Evolutionary conservation across 2,329 filamentous ascomycete genomes (phyloP).

Genomic region (Claviceps purpurea): DNA sequence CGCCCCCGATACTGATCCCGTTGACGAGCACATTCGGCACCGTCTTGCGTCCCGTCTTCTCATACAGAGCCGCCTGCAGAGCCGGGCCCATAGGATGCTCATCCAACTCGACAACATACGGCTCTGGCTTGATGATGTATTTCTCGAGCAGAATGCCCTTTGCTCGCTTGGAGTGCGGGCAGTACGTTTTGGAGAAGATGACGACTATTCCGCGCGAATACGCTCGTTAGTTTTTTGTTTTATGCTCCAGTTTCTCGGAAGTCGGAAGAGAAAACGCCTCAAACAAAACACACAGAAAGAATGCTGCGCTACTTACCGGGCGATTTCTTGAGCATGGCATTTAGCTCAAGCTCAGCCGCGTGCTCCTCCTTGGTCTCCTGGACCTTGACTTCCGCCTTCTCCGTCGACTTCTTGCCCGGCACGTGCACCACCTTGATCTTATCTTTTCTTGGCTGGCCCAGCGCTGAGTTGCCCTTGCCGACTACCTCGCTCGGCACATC

Average conservation of each 20-base stretch:
- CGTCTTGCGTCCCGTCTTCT: constrained; percentile 67
- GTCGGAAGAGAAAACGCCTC: too few species aligned
- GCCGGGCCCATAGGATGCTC: constrained; percentile 58
- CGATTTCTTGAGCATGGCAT: constrained; percentile 67
- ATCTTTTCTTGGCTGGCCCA: constrained; percentile 29
- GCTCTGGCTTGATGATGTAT: constrained; percentile 70
- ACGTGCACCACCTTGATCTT: constrained; percentile 12
- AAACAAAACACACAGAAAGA: background rate
- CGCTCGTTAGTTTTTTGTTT: too few species aligned
- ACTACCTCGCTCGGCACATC: constrained; percentile 44
- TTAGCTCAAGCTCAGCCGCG: constrained; percentile 57
- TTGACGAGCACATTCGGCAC: constrained; percentile 89
- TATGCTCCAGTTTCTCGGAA: too few species aligned
- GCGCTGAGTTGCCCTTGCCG: constrained; percentile 44
- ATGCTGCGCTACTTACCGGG: constrained; percentile 47
- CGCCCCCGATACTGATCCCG: constrained; percentile 77
- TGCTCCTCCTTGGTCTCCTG: constrained; percentile 44
- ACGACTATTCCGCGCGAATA: constrained; percentile 47
- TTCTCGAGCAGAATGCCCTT: constrained; percentile 74
- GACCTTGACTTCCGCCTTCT: constrained; percentile 12
- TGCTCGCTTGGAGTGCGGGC: constrained; percentile 71
- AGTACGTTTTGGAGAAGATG: constrained; percentile 93
- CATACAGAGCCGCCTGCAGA: constrained; percentile 58
- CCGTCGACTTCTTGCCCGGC: constrained; percentile 1
- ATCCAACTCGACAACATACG: constrained; percentile 85